Evolutionary conservation across 2,329 filamentous ascomycete genomes (phyloP), one percentile per base, ranked within the genome.

Genomic region (Beauveria bassiana): DNA sequence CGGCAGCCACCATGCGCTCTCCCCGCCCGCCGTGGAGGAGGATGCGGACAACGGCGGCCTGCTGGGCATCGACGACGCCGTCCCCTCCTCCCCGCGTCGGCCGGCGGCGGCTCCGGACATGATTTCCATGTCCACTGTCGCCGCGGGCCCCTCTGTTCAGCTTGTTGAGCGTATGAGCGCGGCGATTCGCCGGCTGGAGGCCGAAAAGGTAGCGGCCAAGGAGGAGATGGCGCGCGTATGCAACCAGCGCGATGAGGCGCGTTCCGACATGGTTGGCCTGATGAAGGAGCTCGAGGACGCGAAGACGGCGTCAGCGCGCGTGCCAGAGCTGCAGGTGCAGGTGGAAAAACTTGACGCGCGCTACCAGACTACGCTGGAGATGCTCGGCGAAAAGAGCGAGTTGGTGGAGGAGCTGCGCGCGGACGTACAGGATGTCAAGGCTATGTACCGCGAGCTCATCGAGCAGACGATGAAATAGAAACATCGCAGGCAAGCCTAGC

Each of bases 351-450:
- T 97, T 65, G 87, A 90, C 69, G 79, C 85, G 64, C 82, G 93
- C 68, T 96, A 98, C 72, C 87, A 96, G 71, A 95, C 92, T 16
- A 96, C 91, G 63, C 79, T 99, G 59, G 93, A 98, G 77, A 88
- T 98, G 86, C 77, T 99, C 61, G 95, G 95, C 1, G 95, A 99
- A 82, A 96, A 96, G 83, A 96, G 91, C 73, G 95, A 99, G 79
- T 79, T 89, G 70, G 93, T 96, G 2, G 92, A 96, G 70, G 95
- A 99, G 79, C 78, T 99, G 66, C 86, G 82, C 73, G 88, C 89
- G 14, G 95, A 98, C 79, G 89, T 99, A 59, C 81, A 86, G 66
- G 95, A 99, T 78, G 81, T 99, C 72, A 99, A 99, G 79, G 88
- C 87, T 70, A 96, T 99, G 82, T 98, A 98, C 78, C 86, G 91